These are phyloP conservation scores for Pythium phragmiticola DNA, from an alignment of 352 stramenopile species.

Conservation along the genomic window DNA sequence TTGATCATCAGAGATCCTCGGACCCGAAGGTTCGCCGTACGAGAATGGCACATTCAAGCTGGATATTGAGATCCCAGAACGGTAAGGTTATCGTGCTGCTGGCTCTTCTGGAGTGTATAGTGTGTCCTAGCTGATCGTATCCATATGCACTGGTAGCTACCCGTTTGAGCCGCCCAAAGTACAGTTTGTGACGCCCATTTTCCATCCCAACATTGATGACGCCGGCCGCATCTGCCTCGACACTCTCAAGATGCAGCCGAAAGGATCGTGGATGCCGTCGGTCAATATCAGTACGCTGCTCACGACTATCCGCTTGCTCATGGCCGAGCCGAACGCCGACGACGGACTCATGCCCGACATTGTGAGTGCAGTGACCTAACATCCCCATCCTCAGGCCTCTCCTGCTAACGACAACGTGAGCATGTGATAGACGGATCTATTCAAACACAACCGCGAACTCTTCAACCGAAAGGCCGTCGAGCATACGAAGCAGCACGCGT, in stretches of 20 bases:
- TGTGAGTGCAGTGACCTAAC: constrained; percentile 30
- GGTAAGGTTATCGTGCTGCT: constrained; percentile 20
- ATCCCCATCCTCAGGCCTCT: not conserved
- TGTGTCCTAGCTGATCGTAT: not conserved
- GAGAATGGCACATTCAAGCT: constrained; percentile 73
- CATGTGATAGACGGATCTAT: constrained; percentile 57
- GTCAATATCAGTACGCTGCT: constrained; percentile 91
- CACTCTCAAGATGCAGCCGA: constrained; percentile 90
- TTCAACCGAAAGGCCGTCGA: constrained; percentile 67
- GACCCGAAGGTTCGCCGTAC: constrained; percentile 79
- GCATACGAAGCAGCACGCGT: constrained; percentile 57
- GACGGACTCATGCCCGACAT: constrained; percentile 91
- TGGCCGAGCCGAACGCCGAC: constrained; percentile 89
- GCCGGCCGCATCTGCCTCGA: constrained; percentile 89
- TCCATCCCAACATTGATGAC: constrained; percentile 86
- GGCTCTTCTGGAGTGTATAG: not conserved
- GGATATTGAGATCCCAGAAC: constrained; percentile 73
- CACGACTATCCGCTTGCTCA: constrained; percentile 89
- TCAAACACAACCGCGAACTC: constrained; percentile 74
- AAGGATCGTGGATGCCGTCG: constrained; percentile 90
- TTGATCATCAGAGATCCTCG: constrained; percentile 60
- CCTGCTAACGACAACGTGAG: not conserved
- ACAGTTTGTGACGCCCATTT: constrained; percentile 76
- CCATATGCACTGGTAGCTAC: constrained; percentile 39
- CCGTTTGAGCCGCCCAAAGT: constrained; percentile 85